These are phyloP conservation scores for Globisporangium apiculatum DNA, from an alignment of 352 stramenopile species.

Conservation along the genomic window DNA sequence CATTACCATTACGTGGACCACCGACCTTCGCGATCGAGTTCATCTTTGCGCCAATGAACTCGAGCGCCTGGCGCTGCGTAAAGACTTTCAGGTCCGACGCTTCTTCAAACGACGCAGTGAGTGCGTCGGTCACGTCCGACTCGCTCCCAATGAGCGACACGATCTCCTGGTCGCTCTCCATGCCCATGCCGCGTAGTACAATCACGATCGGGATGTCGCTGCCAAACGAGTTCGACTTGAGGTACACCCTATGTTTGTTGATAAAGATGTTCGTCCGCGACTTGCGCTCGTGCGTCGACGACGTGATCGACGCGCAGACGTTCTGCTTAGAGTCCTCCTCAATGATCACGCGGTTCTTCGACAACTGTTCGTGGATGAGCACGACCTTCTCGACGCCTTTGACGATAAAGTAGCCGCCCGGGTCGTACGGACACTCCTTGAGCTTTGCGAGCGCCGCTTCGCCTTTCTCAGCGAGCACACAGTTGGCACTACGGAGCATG, in stretches of 20 bases:
- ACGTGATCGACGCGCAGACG: constrained; percentile 94
- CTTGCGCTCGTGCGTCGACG: constrained; percentile 98
- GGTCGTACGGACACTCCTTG: constrained; percentile 99
- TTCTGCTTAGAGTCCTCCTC: constrained; percentile 94
- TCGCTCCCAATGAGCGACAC: constrained; percentile 94
- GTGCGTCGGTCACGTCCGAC: constrained; percentile 90
- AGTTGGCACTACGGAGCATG: constrained; percentile 97
- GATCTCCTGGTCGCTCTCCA: constrained; percentile 98
- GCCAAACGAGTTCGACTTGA: constrained; percentile 98
- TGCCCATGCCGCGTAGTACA: constrained; percentile 96
- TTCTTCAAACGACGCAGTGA: constrained; percentile 96
- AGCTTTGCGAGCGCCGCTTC: constrained; percentile 93
- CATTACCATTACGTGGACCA: constrained; percentile 25
- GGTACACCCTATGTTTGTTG: constrained; percentile 94
- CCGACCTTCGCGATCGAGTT: constrained; percentile 61
- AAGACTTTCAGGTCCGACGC: constrained; percentile 92
- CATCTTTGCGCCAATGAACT: constrained; percentile 97
- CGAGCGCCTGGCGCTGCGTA: constrained; percentile 92
- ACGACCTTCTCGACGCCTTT: constrained; percentile 99
- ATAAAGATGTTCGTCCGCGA: constrained; percentile 96
- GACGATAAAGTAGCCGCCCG: constrained; percentile 99
- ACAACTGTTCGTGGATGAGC: constrained; percentile 99
- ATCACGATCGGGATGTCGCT: constrained; percentile 98
- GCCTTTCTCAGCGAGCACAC: constrained; percentile 92
- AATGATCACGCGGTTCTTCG: constrained; percentile 99